Evolutionary conservation across 2,329 filamentous ascomycete genomes (phyloP), one percentile per base, ranked within the genome.

Genomic region (Aspergillus sp.): DNA sequence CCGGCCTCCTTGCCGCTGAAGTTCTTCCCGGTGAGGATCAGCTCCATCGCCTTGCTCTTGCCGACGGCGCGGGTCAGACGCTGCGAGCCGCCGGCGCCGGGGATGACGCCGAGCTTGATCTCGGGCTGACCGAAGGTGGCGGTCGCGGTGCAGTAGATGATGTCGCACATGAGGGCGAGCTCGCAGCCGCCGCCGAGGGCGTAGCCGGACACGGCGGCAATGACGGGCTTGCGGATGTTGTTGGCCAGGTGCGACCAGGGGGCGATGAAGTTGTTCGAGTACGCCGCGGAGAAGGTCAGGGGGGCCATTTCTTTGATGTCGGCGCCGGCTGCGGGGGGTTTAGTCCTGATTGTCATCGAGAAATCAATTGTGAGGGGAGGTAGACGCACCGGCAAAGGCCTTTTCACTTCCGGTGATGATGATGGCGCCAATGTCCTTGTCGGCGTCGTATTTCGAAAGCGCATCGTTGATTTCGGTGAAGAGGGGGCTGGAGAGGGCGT

Each of bases 221-320:
- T 92, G 66, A 97, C 85, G 49, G 94, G 94, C 72, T 95, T 97
- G 77, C 96, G 95, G 71, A 97, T 81, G 57, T 84, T 80, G 17
- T 87, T 90, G 21, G 91, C 88, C 44, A 97, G 83, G 58, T 88
- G 81, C 5, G 91, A 96, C 94, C 94, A 99, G 9, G 86, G 86
- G 71, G 96, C 91, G 73, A 99, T 97, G 74, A 99, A 99, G 69
- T 95, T 90, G 61, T 79, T 85, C 45, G 85, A 88, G 78, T 97
- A 97, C 36, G 94, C 93, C 59, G 87, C 79, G 58, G 89, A 84
- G 76, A 99, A 99, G 50, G 87, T 92, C 36, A 97, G 84, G 55
- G 91, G 87, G 25, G 91, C 89, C 94, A 99, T 99, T 76, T 99
- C 94, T 76, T 97, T 97, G 79, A 99, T 99, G 74, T 99, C 94